phyloP scores from a whole-genome alignment of 257 asterid genomes.

The Solanum piurae region DNA sequence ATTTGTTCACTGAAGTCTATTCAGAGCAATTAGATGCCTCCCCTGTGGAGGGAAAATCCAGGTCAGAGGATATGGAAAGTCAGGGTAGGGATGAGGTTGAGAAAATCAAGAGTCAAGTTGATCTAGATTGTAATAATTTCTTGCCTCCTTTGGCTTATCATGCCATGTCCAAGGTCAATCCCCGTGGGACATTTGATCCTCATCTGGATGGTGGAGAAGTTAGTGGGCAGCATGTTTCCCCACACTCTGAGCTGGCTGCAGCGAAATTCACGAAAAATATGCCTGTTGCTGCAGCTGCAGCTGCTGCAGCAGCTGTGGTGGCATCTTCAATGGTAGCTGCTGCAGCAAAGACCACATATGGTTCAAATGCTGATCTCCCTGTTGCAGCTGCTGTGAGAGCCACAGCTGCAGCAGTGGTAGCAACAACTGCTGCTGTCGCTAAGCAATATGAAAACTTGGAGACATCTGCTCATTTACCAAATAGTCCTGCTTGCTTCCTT shows the following conservation, averaged over 20 bases:
- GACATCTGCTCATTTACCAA: constrained; percentile 33
- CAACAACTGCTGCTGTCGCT: constrained; percentile 68
- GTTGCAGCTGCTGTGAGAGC: constrained; percentile 88
- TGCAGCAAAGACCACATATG: constrained; percentile 41
- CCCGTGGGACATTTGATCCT: constrained; percentile 22
- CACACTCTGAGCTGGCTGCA: constrained; percentile 33
- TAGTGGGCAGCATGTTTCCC: constrained; percentile 20
- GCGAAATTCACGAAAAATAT: constrained; percentile 34
- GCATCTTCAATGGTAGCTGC: constrained; percentile 94
- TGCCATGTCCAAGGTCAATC: constrained; percentile 29
- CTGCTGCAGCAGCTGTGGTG: constrained; percentile 86
- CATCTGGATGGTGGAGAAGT: constrained; percentile 24
- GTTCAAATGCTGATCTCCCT: constrained; percentile 64
- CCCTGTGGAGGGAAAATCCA: constrained; percentile 23
- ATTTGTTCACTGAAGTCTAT: constrained; percentile 67
- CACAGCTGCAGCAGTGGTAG: constrained; percentile 87
- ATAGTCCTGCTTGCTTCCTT: constrained; percentile 23
- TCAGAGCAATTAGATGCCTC: constrained; percentile 33
- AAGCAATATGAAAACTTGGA: constrained; percentile 73
- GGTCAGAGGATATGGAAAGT: constrained; percentile 24
- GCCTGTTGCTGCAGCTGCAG: constrained; percentile 88
- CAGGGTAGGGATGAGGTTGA: constrained; percentile 21
- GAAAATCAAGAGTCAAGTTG: constrained; percentile 20
- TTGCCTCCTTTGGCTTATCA: constrained; percentile 75
- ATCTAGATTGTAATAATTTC: constrained; percentile 28